phyloP scores from a whole-genome alignment of 306 rosid genomes.

The Sphenostylis stenocarpa region DNA sequence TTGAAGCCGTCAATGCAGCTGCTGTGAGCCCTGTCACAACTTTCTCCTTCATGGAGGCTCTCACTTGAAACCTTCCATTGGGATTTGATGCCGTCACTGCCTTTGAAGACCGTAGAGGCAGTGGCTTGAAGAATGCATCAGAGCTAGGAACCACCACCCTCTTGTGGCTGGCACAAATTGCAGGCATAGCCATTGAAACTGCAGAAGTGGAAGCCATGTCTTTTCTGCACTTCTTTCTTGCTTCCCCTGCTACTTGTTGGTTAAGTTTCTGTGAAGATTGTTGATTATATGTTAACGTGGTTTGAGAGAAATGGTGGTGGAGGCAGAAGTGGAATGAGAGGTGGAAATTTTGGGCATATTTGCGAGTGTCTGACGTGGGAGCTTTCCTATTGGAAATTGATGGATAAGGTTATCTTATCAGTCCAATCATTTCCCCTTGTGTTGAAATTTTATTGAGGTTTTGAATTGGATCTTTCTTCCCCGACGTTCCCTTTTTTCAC shows the following conservation, averaged over 20 bases:
- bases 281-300: constrained; percentile 4
- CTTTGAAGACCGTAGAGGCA: constrained; percentile 47
- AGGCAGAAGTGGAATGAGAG: constrained; percentile 39
- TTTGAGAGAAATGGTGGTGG: constrained; percentile 40
- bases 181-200: constrained; percentile 75
- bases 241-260: background rate
- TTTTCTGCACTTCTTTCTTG: background rate
- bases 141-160: constrained; percentile 46
- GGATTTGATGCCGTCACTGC: constrained; percentile 37
- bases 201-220: constrained; percentile 79
- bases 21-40: constrained; percentile 73
- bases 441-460: background rate
- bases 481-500: background rate
- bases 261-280: background rate
- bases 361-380: constrained; percentile 72
- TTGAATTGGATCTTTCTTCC: background rate
- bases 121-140: constrained; percentile 63
- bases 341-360: constrained; percentile 50
- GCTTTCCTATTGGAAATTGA: constrained; percentile 39
- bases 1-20: constrained; percentile 69
- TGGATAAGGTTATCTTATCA: constrained; percentile 74
- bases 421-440: constrained; percentile 40
- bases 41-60: constrained; percentile 90
- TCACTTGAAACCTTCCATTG: constrained; percentile 51
- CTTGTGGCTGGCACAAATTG: constrained; percentile 49